phyloP scores from a whole-genome alignment of 2,329 filamentous ascomycete species.

The Xylaria polymorpha region DNA sequence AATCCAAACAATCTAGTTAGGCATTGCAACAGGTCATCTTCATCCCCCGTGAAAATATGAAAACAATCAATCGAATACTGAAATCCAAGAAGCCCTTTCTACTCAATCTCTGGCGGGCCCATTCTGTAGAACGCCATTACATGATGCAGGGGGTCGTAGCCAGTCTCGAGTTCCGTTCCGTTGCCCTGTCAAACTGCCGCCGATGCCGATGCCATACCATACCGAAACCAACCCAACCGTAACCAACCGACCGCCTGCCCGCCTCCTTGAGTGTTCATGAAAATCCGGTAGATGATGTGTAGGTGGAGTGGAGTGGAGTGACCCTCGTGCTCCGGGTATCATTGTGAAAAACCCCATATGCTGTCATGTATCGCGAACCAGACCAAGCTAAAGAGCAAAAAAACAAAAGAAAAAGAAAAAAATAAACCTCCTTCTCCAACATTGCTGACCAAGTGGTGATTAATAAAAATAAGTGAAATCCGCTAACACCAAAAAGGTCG shows the following conservation, averaged over 20 bases:
- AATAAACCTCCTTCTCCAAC: conserved; percentile 25
- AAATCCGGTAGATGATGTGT: conserved; percentile 27
- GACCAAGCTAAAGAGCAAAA: conserved; percentile 21
- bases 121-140: conserved; percentile 44
- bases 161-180: neutral
- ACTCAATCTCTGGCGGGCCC: conserved; percentile 42
- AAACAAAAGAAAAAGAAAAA: conserved; percentile 29
- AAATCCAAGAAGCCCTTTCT: conserved; percentile 24
- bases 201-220: neutral
- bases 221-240: conserved; percentile 25
- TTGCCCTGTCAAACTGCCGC: conserved; percentile 34
- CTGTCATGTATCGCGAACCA: conserved; percentile 45
- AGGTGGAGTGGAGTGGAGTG: conserved; percentile 46
- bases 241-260: conserved; percentile 28
- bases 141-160: conserved; percentile 47
- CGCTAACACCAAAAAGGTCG: conserved; percentile 8
- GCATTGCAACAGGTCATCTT: neutral
- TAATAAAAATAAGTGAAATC: conserved; percentile 1
- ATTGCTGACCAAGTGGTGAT: conserved; percentile 5
- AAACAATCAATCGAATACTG: neutral
- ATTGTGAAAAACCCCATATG: conserved; percentile 48
- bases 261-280: conserved; percentile 26
- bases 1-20: neutral
- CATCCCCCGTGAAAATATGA: neutral
- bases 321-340: conserved; percentile 52